phyloP scores from a whole-genome alignment of 2,329 filamentous ascomycete species.

The Pseudopithomyces chartarum region DNA sequence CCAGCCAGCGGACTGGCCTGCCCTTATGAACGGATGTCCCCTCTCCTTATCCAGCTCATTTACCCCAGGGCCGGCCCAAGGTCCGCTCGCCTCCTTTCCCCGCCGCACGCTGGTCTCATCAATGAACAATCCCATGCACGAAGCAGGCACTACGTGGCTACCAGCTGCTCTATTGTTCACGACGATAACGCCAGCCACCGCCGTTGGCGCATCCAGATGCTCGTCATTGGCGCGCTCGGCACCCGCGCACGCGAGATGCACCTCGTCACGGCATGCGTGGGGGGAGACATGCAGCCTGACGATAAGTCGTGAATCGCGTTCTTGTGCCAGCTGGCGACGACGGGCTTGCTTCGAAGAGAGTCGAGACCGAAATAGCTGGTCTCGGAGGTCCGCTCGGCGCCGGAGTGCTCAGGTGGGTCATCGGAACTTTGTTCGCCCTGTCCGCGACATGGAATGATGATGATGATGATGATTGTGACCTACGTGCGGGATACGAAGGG shows the following conservation, averaged over 20 bases:
- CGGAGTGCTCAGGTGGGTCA: not conserved
- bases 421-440: not conserved
- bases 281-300: not conserved
- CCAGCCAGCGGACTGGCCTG: conserved; percentile 2
- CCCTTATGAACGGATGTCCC: not conserved
- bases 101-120: not conserved
- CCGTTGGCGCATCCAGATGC: not conserved
- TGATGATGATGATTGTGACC: too few species aligned
- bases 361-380: not conserved
- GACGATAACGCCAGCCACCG: conserved; percentile 6
- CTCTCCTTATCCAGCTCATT: conserved; percentile 2
- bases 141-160: not conserved
- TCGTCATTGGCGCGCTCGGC: not conserved
- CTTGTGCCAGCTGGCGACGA: not conserved
- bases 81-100: not conserved
- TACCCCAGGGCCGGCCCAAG: not conserved
- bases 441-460: not conserved
- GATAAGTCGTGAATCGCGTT: conserved; percentile 3
- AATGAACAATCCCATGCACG: not conserved
- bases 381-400: not conserved
- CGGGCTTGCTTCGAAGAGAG: not conserved
- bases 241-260: not conserved
- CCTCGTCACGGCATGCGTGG: not conserved
- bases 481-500: too few species aligned
- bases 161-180: not conserved